phyloP scores from a whole-genome alignment of 345 rosid genomes.

The Dipteronia dyeriana region DNA sequence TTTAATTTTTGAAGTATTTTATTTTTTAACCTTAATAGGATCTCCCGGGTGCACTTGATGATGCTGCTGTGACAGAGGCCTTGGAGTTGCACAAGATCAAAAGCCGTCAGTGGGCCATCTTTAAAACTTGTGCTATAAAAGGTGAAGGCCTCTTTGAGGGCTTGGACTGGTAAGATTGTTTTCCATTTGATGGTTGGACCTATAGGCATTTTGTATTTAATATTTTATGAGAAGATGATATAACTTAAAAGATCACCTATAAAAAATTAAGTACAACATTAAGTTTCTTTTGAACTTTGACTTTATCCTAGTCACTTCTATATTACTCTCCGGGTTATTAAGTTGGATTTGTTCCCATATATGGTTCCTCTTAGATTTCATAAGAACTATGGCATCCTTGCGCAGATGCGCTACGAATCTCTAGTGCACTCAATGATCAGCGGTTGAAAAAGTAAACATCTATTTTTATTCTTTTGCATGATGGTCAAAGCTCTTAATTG shows the following conservation, averaged over 20 bases:
- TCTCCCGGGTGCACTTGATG: slow-evolving; percentile 71
- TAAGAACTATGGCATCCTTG: neutral
- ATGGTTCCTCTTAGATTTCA: neutral
- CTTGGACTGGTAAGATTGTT: slow-evolving; percentile 50
- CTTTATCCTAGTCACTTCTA: neutral
- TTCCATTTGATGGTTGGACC: neutral
- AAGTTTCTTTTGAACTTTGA: neutral
- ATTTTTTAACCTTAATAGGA: slow-evolving; percentile 28
- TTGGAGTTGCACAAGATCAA: slow-evolving; percentile 66
- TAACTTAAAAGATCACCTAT: neutral
- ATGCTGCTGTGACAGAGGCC: slow-evolving; percentile 58
- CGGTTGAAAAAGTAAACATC: neutral
- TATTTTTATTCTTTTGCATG: neutral
- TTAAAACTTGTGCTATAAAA: slow-evolving; percentile 64
- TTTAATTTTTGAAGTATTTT: slow-evolving; percentile 1
- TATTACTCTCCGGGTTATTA: neutral
- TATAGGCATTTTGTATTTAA: neutral
- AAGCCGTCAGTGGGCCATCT: slow-evolving; percentile 65
- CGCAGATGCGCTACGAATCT: neutral
- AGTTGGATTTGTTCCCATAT: neutral
- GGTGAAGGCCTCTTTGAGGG: slow-evolving; percentile 74
- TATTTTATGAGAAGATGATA: neutral
- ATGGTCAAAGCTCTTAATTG: neutral
- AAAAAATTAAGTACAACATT: neutral
- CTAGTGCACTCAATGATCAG: neutral